These are phyloP conservation scores for Acacia crassicarpa DNA, from an alignment of 306 rosid genomes.

Conservation along the genomic window DNA sequence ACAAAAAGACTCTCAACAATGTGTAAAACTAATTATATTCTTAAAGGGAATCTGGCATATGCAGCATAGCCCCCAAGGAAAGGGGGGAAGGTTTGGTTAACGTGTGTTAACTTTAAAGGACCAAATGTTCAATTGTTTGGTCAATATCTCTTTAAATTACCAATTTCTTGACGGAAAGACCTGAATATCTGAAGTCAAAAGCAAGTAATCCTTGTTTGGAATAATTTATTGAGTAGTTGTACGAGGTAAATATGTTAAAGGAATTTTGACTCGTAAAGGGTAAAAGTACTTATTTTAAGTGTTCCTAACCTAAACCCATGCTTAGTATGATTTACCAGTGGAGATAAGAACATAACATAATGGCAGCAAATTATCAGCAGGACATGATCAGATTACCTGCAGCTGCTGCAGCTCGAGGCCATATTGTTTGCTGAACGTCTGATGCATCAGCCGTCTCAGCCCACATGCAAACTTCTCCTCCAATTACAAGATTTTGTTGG, in stretches of 20 bases:
- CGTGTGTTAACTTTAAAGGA: neutral
- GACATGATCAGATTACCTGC: constrained; percentile 72
- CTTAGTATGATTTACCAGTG: neutral
- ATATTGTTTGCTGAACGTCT: constrained; percentile 82
- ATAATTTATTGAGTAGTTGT: too few relatives aligned
- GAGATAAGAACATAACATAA: neutral
- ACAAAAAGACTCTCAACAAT: constrained; percentile 3
- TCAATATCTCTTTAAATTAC: neutral
- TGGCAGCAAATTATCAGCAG: constrained; percentile 16
- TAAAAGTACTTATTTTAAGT: neutral
- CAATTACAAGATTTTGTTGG: constrained; percentile 75
- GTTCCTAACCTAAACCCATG: neutral
- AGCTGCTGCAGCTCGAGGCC: constrained; percentile 99
- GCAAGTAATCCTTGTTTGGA: neutral
- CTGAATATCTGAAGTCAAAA: neutral
- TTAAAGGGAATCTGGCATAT: neutral
- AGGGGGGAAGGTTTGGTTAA: neutral
- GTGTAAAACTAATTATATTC: neutral
- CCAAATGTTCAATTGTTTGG: constrained; percentile 11
- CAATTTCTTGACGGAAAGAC: constrained; percentile 15
- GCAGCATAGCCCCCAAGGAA: neutral
- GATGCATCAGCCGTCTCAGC: constrained; percentile 85
- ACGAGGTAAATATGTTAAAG: too few relatives aligned
- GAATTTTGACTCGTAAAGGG: too few relatives aligned
- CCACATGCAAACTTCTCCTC: constrained; percentile 99